Conservation (phyloP, 2,329 filamentous ascomycete genomes). For the Diaporthe sp. region DNA sequence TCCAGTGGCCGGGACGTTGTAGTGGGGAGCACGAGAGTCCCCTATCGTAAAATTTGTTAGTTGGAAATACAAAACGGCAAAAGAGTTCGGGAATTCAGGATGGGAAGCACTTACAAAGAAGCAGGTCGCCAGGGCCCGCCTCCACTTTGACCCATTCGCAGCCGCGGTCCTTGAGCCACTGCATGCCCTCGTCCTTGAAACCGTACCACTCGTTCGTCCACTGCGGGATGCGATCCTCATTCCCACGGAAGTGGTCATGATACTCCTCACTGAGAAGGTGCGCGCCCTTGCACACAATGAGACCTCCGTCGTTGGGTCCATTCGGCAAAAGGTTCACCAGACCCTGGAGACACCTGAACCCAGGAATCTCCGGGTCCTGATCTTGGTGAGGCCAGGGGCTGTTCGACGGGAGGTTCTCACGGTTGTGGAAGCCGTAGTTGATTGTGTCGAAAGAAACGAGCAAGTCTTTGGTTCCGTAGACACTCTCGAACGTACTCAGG, state of each 20-base stretch:
- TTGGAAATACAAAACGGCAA: slow-evolving; percentile 41
- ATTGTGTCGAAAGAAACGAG: slow-evolving; percentile 63
- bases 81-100: too few relatives aligned
- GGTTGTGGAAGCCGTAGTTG: slow-evolving; percentile 55
- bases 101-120: slow-evolving; percentile 49
- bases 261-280: slow-evolving; percentile 48
- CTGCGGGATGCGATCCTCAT: slow-evolving; percentile 46
- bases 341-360: slow-evolving; percentile 63
- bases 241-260: slow-evolving; percentile 48
- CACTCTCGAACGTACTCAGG: slow-evolving; percentile 58
- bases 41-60: neutral
- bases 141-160: slow-evolving; percentile 52
- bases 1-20: slow-evolving; percentile 52
- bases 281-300: slow-evolving; percentile 52
- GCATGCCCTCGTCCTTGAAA: slow-evolving; percentile 51
- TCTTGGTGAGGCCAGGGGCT: slow-evolving; percentile 61
- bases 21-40: slow-evolving; percentile 49
- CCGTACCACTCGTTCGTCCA: slow-evolving; percentile 52
- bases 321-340: slow-evolving; percentile 58
- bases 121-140: slow-evolving; percentile 57
- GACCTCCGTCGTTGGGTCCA: slow-evolving; percentile 59
- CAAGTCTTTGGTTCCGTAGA: slow-evolving; percentile 59
- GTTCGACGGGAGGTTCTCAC: slow-evolving; percentile 51
- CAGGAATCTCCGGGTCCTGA: slow-evolving; percentile 56
- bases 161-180: slow-evolving; percentile 51